Base-by-base conservation (phyloP, 2,329 filamentous ascomycete species). In the Triangularia verruculosa region DNA sequence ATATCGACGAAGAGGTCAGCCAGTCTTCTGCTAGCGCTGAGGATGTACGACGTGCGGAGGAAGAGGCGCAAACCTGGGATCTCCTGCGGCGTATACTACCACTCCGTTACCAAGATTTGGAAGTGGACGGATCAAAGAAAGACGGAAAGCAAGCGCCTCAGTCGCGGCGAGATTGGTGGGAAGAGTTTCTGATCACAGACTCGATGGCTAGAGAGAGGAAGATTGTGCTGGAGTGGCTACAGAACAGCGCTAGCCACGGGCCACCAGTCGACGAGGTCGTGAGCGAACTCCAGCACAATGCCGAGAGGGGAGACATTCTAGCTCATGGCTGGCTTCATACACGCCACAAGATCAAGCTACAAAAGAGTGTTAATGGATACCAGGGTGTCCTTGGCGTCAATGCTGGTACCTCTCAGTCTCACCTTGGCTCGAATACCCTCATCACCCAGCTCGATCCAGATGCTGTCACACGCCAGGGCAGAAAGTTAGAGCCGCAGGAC, bases 251-350 rank as follows among this genome's bases (percentile, higher is more conserved):
- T 1, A 85, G 88, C 59, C 84, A 86, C 25, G 85, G 86, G 2
- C 87, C 88, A 47, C 87, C 91, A 66, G 87, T 97, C 28, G 87
- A 93, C 68, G 85, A 89, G 25, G 80, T 96, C 27, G 89, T 93
- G 58, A 83, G 88, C 59, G 89, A 94, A 62, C 83, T 93, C 61
- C 89, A 93, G 73, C 83, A 87, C 65, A 88, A 88, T 66, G 89
- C 91, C 12, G 90, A 94, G 64, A 83, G 91, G 70, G 90, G 90
- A 9, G 91, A 93, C 57, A 87, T 93, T 9, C 91, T 95, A 79
- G 88, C 91, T 27, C 88, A 93, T 74, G 94, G 94, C 47, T 97
- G 93, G 91, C 86, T 97, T 67, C 92, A 97, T 74, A 97, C 95
- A 0, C 91, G 93, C 67, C 87, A 91, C 64, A 89, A 89, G 56